Base-by-base conservation (phyloP, 257 asterid species). In the Solanum virginianum region DNA sequence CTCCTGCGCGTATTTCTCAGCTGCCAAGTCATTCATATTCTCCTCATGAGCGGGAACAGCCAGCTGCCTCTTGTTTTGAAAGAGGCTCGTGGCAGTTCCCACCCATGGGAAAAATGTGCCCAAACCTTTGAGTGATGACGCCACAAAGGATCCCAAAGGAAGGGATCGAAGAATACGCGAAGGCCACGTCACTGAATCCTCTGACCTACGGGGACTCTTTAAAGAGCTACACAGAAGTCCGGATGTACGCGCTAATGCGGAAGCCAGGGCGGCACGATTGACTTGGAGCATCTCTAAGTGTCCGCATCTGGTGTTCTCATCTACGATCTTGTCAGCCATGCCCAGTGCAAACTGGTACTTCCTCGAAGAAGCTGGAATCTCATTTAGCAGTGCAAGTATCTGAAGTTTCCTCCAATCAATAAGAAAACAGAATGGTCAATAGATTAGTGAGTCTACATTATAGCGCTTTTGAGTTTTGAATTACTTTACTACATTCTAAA, bases 301-400 rank as follows among this genome's bases (percentile, higher is more conserved):
- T 81, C 90, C 90, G 62, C 24, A 72, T 55, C 85, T 70, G 13
- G 75, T 26, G 55, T 88, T 88, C 72, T 85, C 87, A 20, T 86
- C 88, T 32, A 88, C 87, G 6, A 88, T 86, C 84, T 56, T 88
- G 81, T 88, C 88, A 5, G 90, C 90, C 88, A 88, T 88, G 45
- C 88, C 80, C 47, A 88, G 68, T 10, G 90, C 88, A 79, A 88
- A 88, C 71, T 88, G 88, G 57, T 88, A 88, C 81, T 88, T 88
- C 87, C 90, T 88, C 29, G 88, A 88, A 3, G 90, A 86, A 0
- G 90, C 87, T 36, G 90, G 90, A 9, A 88, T 88, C 47, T 88
- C 88, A 60, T 86, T 88, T 29, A 86, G 22, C 53, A 88, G 12
- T 0, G 60, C 86, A 1, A 88, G 83, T 10, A 88, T 80, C 90